Conservation (phyloP, 345 rosid genomes). For the Ceriops zippeliana region DNA sequence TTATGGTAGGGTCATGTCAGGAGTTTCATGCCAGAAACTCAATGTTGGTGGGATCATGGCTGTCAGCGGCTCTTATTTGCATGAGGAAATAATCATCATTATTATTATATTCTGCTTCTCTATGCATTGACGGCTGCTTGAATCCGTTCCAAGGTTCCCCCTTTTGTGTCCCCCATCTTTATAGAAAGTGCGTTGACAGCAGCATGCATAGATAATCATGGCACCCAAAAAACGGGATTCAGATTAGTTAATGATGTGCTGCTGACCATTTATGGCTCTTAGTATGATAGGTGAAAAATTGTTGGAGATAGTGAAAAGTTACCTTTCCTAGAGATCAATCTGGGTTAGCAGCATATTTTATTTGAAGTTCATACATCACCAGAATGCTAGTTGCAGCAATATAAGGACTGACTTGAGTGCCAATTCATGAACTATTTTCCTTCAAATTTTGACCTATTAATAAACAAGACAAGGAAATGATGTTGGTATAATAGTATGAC, state of each 20-base stretch:
- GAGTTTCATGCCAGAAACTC: no score
- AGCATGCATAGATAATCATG: slow-evolving; percentile 70
- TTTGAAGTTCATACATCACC: slow-evolving; percentile 38
- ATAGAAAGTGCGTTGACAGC: slow-evolving; percentile 58
- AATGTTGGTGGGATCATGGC: no score
- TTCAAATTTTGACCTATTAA: neutral
- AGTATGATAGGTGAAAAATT: neutral
- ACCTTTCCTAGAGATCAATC: neutral
- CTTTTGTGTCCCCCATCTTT: slow-evolving; percentile 64
- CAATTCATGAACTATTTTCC: slow-evolving; percentile 48
- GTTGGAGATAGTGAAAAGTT: neutral
- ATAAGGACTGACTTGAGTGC: slow-evolving; percentile 59
- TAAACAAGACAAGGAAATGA: neutral
- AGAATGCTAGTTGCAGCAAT: slow-evolving; percentile 67
- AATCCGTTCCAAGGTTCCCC: slow-evolving; percentile 74
- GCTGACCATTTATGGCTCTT: neutral
- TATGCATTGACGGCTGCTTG: slow-evolving; percentile 61
- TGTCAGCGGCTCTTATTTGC: no score
- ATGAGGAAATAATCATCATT: neutral
- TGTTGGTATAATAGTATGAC: neutral
- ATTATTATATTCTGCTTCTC: slow-evolving; percentile 9
- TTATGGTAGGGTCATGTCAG: no score
- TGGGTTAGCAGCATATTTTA: neutral
- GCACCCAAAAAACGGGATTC: slow-evolving; percentile 32
- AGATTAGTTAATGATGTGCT: neutral